phyloP scores from a whole-genome alignment of 164 flowering plant genomes.

The Cinnamomum chago region DNA sequence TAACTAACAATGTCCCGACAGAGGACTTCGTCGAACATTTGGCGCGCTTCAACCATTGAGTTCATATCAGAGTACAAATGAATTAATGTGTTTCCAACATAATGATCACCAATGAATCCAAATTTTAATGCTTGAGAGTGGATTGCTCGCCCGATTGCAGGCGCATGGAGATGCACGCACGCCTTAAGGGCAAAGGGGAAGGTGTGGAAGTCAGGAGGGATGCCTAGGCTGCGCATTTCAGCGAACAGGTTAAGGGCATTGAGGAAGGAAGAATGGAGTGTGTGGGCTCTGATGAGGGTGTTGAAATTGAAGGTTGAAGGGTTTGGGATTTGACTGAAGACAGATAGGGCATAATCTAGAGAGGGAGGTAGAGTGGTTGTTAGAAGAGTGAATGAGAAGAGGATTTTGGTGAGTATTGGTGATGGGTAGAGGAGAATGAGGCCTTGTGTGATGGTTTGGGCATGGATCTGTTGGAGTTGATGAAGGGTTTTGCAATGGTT shows the following conservation, averaged over 20 bases:
- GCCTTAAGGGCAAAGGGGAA: constrained; percentile 65
- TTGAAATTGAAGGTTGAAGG: constrained; percentile 65
- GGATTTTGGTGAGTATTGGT: constrained; percentile 37
- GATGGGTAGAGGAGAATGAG: constrained; percentile 22
- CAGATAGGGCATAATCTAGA: constrained; percentile 31
- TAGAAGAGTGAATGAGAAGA: constrained; percentile 35
- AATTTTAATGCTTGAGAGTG: constrained; percentile 45
- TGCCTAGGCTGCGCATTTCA: constrained; percentile 40
- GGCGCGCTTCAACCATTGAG: constrained; percentile 25
- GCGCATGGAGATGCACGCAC: constrained; percentile 19
- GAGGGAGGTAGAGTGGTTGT: constrained; percentile 5
- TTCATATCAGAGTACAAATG: constrained; percentile 28
- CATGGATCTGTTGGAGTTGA: constrained; percentile 59
- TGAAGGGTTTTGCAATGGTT: constrained; percentile 37
- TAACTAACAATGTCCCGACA: constrained; percentile 48
- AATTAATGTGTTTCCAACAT: constrained; percentile 48
- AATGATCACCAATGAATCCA: constrained; percentile 46
- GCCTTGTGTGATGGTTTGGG: constrained; percentile 47
- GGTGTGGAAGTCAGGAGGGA: constrained; percentile 61
- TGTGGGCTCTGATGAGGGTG: constrained; percentile 46
- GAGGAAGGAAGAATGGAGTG: constrained; percentile 39
- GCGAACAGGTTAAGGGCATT: constrained; percentile 41
- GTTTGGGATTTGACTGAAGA: constrained; percentile 43
- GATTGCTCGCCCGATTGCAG: constrained; percentile 27
- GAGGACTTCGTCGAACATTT: constrained; percentile 38